Percentiles rank a stretch among this genome's conserved stretches.
These are phyloP conservation scores for Dillenia suffruticosa DNA, from an alignment of 164 flowering plant genomes.

Conservation along the genomic window DNA sequence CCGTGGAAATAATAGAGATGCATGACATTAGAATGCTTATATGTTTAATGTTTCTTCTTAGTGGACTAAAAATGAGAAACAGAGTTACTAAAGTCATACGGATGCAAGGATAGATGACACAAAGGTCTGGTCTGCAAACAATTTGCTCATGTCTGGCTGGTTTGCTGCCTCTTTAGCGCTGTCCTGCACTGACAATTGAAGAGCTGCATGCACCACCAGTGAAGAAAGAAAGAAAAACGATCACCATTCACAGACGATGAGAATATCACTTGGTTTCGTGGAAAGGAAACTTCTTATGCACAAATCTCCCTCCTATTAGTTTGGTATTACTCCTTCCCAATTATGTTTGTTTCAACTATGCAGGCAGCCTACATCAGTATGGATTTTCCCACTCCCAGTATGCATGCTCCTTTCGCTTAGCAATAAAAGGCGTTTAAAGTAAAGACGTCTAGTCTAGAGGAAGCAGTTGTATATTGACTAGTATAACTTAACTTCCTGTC, in stretches of 20 bases:
- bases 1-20: conserved; percentile 32
- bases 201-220: conserved; percentile 49
- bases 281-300: too few relatives aligned
- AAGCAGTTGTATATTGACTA: too few relatives aligned
- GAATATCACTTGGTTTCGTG: too few relatives aligned
- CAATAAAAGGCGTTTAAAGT: too few relatives aligned
- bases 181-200: conserved; percentile 81
- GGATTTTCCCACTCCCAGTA: too few relatives aligned
- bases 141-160: conserved; percentile 61
- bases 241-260: neutral
- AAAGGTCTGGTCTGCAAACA: conserved; percentile 75
- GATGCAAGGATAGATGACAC: conserved; percentile 78
- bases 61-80: neutral
- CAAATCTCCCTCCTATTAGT: too few relatives aligned
- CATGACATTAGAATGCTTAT: neutral
- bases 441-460: too few relatives aligned
- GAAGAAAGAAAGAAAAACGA: conserved; percentile 3
- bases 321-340: too few relatives aligned
- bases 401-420: too few relatives aligned
- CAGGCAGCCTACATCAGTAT: too few relatives aligned
- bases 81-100: conserved; percentile 30
- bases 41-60: neutral
- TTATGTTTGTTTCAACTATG: too few relatives aligned
- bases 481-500: conserved; percentile 13
- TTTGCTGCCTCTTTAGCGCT: conserved; percentile 36